Percentiles rank a stretch among this genome's conserved stretches.
phyloP scores from a whole-genome alignment of 352 stramenopile genomes.

The Paralagenidium karlingii region DNA sequence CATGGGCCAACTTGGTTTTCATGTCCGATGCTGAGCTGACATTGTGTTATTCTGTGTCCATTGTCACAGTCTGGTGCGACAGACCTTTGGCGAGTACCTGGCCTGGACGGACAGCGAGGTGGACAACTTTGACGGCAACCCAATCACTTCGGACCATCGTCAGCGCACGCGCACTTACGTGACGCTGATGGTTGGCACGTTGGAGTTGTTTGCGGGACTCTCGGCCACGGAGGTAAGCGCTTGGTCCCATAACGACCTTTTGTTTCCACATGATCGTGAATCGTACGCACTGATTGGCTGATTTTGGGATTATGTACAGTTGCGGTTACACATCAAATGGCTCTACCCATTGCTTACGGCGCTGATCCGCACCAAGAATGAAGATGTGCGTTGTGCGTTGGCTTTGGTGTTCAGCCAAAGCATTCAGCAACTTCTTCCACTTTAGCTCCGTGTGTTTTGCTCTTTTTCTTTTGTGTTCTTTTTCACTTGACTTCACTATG shows the following conservation, averaged over 20 bases:
- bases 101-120: slow-evolving; percentile 25
- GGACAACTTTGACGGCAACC: too few relatives aligned
- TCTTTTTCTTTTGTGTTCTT: too few relatives aligned
- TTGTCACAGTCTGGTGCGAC: slow-evolving; percentile 43
- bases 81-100: slow-evolving; percentile 52
- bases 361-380: slow-evolving; percentile 51
- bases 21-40: too few relatives aligned
- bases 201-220: slow-evolving; percentile 33
- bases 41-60: too few relatives aligned
- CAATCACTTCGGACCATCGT: slow-evolving; percentile 1
- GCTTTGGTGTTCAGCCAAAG: slow-evolving; percentile 50
- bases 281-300: background rate
- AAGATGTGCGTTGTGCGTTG: slow-evolving; percentile 47
- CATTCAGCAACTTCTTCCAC: slow-evolving; percentile 36
- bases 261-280: background rate
- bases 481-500: too few relatives aligned
- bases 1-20: too few relatives aligned
- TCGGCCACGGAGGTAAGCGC: slow-evolving; percentile 33
- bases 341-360: slow-evolving; percentile 67
- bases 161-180: slow-evolving; percentile 45
- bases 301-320: background rate
- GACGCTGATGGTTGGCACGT: slow-evolving; percentile 31
- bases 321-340: slow-evolving; percentile 15
- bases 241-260: background rate
- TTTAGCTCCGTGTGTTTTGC: too few relatives aligned